Percentiles rank a stretch among this genome's conserved stretches.
Evolutionary conservation across 2,329 filamentous ascomycete species (phyloP).

Genomic region (Parascedosporium putredinis): DNA sequence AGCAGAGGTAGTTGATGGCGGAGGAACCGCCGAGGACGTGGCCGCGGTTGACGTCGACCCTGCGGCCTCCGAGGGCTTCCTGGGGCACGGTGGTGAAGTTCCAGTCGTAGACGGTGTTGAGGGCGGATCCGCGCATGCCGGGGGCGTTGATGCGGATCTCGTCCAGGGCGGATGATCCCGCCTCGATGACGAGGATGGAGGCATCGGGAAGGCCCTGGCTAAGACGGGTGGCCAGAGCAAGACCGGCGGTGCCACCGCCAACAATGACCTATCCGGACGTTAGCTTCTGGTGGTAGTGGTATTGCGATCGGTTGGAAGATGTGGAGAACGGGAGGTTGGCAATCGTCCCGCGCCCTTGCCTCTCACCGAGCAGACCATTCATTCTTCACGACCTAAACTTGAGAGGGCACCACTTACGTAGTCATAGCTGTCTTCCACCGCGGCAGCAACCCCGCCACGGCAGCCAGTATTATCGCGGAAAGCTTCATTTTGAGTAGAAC

Average conservation of each 20-base stretch:
- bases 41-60: slow-evolving; percentile 32
- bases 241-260: slow-evolving; percentile 24
- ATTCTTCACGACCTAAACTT: too few relatives aligned
- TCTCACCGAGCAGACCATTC: too few relatives aligned
- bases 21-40: slow-evolving; percentile 39
- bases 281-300: too few relatives aligned
- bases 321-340: too few relatives aligned
- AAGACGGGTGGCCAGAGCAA: slow-evolving; percentile 22
- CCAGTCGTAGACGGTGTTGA: slow-evolving; percentile 25
- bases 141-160: slow-evolving; percentile 23
- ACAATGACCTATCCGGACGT: slow-evolving; percentile 16
- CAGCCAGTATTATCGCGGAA: not conserved
- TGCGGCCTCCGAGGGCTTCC: slow-evolving; percentile 24
- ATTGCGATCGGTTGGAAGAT: too few relatives aligned
- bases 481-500: not conserved
- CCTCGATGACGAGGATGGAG: slow-evolving; percentile 20
- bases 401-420: not conserved
- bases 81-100: slow-evolving; percentile 33
- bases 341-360: too few relatives aligned
- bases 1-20: slow-evolving; percentile 33
- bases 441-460: not conserved
- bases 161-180: slow-evolving; percentile 18
- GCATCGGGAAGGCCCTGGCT: slow-evolving; percentile 19
- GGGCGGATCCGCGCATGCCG: slow-evolving; percentile 19
- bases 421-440: not conserved